phyloP scores from a whole-genome alignment of 352 stramenopile species.

The Phytophthora litchii region DNA sequence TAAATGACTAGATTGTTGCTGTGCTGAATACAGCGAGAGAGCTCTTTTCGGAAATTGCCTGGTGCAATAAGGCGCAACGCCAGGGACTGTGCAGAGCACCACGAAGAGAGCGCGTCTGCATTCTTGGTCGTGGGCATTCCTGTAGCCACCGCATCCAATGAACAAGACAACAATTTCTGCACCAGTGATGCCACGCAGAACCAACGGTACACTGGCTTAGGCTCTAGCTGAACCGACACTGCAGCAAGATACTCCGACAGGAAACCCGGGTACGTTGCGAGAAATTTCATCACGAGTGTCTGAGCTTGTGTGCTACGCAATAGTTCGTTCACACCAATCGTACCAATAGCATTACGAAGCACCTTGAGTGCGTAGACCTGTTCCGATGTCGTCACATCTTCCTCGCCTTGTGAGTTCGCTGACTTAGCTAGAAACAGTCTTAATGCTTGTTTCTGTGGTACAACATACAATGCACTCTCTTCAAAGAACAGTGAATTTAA shows the following conservation, averaged over 20 bases:
- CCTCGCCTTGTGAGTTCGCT: conserved; percentile 12
- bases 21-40: conserved; percentile 84
- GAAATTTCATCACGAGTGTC: conserved; percentile 56
- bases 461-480: conserved; percentile 55
- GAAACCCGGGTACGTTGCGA: conserved; percentile 68
- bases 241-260: conserved; percentile 63
- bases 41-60: conserved; percentile 75
- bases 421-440: conserved; percentile 56
- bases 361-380: conserved; percentile 61
- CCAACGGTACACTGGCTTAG: conserved; percentile 77
- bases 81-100: conserved; percentile 57
- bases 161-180: conserved; percentile 64
- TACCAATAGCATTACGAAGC: conserved; percentile 66
- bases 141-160: conserved; percentile 43
- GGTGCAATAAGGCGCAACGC: conserved; percentile 70
- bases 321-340: conserved; percentile 71
- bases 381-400: conserved; percentile 42
- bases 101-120: conserved; percentile 26
- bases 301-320: conserved; percentile 57
- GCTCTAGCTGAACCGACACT: conserved; percentile 71
- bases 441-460: conserved; percentile 48
- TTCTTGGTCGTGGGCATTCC: conserved; percentile 30
- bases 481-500: conserved; percentile 70
- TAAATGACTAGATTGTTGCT: conserved; percentile 78
- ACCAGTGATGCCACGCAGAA: conserved; percentile 77